Base-by-base conservation (phyloP, 2,329 filamentous ascomycete genomes). In the Simplicillium sp. region DNA sequence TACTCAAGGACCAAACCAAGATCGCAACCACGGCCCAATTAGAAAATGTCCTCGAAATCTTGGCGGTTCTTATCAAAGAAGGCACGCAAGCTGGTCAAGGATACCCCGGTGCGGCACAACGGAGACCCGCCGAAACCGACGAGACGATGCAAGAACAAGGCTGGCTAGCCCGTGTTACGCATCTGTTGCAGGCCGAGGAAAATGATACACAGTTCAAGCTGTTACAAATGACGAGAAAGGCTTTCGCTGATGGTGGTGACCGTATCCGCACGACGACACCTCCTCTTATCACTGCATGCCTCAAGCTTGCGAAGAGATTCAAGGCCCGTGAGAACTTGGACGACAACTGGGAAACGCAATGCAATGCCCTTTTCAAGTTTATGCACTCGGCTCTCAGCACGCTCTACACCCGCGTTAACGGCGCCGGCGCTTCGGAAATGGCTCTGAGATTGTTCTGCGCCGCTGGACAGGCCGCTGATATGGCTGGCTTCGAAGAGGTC, bases 141-240 rank as follows among this genome's bases (percentile, higher is more conserved):
- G 94, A 98, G 66, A 97, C 90, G 0, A 80, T 97, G 54, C 90
- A 98, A 62, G 92, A 98, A 65, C 92, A 98, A 68, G 92, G 92
- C 39, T 96, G 88, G 88, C 72, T 98, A 40, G 92, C 92, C 29
- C 77, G 92, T 51, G 82, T 98, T 55, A 80, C 96, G 14, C 92
- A 98, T 64, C 70, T 96, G 42, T 77, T 98, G 39, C 73, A 87
- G 43, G 84, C 80, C 35, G 72, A 86, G 29, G 78, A 94, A 57
- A 97, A 97, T 54, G 87, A 95, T 52, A 94, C 84, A 1, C 92
- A 98, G 58, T 92, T 95, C 66, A 87, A 87, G 66, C 79, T 98
- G 36, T 75, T 98, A 25, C 90, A 97, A 68, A 80, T 86, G 59
- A 81, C 84, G 2, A 80, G 84, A 46, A 94, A 90, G 56, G 85